phyloP scores from a whole-genome alignment of 2,329 filamentous ascomycete species.

The Thielaviopsis punctulata region DNA sequence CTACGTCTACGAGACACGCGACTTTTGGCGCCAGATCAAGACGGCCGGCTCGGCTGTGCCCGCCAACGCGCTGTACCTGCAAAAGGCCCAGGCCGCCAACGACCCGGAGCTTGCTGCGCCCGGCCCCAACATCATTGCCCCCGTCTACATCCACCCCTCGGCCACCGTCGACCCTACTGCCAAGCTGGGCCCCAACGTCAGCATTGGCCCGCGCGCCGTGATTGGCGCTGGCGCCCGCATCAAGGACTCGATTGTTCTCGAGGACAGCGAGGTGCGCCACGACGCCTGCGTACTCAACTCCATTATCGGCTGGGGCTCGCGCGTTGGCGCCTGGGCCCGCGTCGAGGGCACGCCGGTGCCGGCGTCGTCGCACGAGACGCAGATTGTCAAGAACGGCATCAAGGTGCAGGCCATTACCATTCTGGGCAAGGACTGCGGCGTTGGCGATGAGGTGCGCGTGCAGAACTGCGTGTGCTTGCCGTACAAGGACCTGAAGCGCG shows the following conservation, averaged over 20 bases:
- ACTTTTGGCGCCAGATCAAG: constrained; percentile 99
- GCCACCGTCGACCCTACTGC: constrained; percentile 84
- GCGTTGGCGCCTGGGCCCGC: constrained; percentile 91
- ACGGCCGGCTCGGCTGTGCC: constrained; percentile 93
- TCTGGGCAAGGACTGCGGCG: constrained; percentile 84
- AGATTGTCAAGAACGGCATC: constrained; percentile 91
- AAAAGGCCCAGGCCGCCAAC: constrained; percentile 64
- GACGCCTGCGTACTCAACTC: constrained; percentile 90
- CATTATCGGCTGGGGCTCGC: constrained; percentile 93
- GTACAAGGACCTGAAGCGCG: constrained; percentile 95
- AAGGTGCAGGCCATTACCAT: constrained; percentile 99
- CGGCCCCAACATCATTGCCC: constrained; percentile 73
- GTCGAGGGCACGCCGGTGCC: constrained; percentile 90
- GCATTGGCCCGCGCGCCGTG: constrained; percentile 72
- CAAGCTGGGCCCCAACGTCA: constrained; percentile 93
- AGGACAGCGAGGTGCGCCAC: constrained; percentile 90
- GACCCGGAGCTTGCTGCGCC: constrained; percentile 56
- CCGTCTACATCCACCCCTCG: constrained; percentile 88
- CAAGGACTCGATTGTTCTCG: constrained; percentile 91
- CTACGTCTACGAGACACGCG: constrained; percentile 95
- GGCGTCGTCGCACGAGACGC: constrained; percentile 75
- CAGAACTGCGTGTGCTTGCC: constrained; percentile 97
- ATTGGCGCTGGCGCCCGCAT: constrained; percentile 78
- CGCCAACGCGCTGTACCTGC: constrained; percentile 89
- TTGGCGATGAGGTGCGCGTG: constrained; percentile 85